phyloP scores from a whole-genome alignment of 805 yeast species.

The Myxozyma vanderwaltii region DNA sequence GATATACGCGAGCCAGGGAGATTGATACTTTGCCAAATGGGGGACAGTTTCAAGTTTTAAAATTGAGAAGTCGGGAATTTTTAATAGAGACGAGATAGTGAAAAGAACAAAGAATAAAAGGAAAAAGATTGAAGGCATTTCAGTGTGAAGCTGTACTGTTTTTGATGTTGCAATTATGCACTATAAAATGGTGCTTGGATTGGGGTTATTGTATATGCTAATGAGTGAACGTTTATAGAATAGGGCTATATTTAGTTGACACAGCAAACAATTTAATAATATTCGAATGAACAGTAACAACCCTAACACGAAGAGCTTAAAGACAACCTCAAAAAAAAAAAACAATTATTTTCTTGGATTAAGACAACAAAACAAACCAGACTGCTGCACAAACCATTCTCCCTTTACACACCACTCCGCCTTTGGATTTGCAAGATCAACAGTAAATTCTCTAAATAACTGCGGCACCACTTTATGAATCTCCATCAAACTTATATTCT shows the following conservation, averaged over 20 bases:
- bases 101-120: neutral
- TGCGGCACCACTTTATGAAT: conserved; percentile 3
- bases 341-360: neutral
- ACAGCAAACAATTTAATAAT: too few species aligned
- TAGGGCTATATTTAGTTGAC: too few species aligned
- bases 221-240: too few species aligned
- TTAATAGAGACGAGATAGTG: neutral
- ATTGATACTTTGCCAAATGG: neutral
- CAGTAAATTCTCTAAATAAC: neutral
- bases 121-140: neutral
- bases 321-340: neutral
- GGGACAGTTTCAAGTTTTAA: conserved; percentile 4
- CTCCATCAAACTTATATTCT: conserved; percentile 6
- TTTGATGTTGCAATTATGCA: too few species aligned
- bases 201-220: too few species aligned
- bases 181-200: too few species aligned
- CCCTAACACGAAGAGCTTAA: neutral
- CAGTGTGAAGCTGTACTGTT: too few species aligned
- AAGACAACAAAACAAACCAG: neutral
- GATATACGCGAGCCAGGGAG: too few species aligned
- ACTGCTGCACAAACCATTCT: conserved; percentile 5
- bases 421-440: neutral
- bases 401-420: neutral
- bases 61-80: neutral
- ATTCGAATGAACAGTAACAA: neutral